Conservation (phyloP, 768 basidiomycete genomes). For the Auricularia cornea region DNA sequence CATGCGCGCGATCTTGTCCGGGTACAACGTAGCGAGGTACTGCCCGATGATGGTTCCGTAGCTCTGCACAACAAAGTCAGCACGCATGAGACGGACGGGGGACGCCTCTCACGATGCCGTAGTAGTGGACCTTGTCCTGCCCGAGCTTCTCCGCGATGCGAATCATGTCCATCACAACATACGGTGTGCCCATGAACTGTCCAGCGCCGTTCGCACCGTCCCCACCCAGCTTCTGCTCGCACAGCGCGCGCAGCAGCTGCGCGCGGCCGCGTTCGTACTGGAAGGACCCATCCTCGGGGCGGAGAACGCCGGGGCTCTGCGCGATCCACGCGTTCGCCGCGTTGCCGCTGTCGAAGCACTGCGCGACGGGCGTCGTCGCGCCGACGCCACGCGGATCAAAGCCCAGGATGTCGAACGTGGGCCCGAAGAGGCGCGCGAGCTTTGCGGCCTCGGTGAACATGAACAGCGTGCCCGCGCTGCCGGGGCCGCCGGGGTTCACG, state of each 20-base stretch:
- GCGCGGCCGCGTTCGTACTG: not conserved
- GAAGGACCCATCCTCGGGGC: not conserved
- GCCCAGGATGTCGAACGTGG: not conserved
- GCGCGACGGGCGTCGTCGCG: not conserved
- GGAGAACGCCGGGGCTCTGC: not conserved
- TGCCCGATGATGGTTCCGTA: conserved; percentile 2
- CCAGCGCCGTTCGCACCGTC: not conserved
- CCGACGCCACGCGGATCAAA: not conserved
- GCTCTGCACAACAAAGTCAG: no score
- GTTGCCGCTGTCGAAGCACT: not conserved
- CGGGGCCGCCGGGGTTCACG: not conserved
- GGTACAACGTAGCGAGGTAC: not conserved
- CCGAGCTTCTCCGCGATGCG: conserved; percentile 10
- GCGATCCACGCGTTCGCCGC: not conserved
- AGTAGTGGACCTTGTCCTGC: conserved; percentile 12
- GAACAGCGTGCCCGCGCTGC: not conserved
- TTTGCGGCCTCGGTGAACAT: not conserved
- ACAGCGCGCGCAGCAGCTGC: not conserved
- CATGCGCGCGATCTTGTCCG: conserved; percentile 4
- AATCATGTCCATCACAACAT: conserved; percentile 13
- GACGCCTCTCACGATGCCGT: not conserved
- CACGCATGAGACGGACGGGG: no score
- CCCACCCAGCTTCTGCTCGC: not conserved
- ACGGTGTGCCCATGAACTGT: conserved; percentile 1
- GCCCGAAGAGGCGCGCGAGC: not conserved